phyloP scores from a whole-genome alignment of 495 filamentous ascomycete genomes.

The Penicillium egyptiacum region DNA sequence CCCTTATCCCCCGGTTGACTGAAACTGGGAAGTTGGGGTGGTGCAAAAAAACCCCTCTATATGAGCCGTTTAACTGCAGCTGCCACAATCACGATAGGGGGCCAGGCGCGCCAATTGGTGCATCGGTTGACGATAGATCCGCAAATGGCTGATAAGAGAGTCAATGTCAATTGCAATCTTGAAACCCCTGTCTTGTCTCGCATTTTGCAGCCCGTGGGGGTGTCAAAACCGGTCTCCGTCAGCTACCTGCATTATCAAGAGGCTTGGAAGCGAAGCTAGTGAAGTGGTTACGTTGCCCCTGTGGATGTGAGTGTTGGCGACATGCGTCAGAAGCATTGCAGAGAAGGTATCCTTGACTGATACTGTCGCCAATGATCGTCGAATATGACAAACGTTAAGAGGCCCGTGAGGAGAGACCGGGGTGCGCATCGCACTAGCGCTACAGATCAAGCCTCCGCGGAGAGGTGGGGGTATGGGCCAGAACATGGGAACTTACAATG shows the following conservation, averaged over 20 bases:
- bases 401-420: conserved; percentile 8
- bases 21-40: neutral
- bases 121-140: neutral
- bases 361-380: conserved; percentile 9
- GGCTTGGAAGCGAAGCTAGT: neutral
- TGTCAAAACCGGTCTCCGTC: neutral
- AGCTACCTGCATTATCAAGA: conserved; percentile 1
- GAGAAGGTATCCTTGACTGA: neutral
- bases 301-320: conserved; percentile 2
- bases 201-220: neutral
- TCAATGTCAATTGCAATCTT: conserved; percentile 1
- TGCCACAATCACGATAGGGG: neutral
- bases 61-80: conserved; percentile 5
- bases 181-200: neutral
- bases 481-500: neutral
- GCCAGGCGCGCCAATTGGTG: neutral
- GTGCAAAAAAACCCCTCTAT: neutral
- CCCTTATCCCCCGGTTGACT: too few species aligned
- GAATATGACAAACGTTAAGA: conserved; percentile 10
- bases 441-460: neutral
- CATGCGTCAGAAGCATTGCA: neutral
- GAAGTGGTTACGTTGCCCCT: neutral
- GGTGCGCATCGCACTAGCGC: neutral
- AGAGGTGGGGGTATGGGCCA: neutral
- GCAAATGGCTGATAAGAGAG: conserved; percentile 6